Percentiles rank a stretch among this genome's conserved stretches.
phyloP scores from a whole-genome alignment of 179 eudicot genomes.

The Dionaea muscipula region DNA sequence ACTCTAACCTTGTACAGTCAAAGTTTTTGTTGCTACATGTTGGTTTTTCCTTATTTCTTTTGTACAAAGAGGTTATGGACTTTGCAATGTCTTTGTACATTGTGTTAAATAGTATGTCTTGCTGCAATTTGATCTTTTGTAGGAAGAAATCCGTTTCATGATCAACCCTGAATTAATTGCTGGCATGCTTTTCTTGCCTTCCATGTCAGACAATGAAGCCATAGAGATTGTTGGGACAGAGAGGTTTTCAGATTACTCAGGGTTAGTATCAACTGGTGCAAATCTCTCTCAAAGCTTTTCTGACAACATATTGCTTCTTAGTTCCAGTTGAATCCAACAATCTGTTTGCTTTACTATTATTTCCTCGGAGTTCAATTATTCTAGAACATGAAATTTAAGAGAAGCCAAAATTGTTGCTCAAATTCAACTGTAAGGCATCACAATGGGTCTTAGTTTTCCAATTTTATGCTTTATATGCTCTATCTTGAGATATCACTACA shows the following conservation, averaged over 20 bases:
- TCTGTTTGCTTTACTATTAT: too few species aligned
- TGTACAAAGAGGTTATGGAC: not conserved
- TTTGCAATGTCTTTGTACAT: not conserved
- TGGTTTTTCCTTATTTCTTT: not conserved
- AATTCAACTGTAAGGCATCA: too few species aligned
- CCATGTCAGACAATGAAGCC: conserved; percentile 95
- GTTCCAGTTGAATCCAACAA: too few species aligned
- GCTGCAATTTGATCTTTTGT: conserved; percentile 9
- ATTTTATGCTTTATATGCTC: too few species aligned
- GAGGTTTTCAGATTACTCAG: conserved; percentile 74
- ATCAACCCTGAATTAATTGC: conserved; percentile 87
- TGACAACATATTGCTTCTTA: not conserved
- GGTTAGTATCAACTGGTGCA: conserved; percentile 35
- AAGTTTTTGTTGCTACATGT: not conserved
- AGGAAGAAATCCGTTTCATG: conserved; percentile 98
- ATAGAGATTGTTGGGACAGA: conserved; percentile 84
- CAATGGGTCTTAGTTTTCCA: too few species aligned
- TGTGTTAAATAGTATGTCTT: not conserved
- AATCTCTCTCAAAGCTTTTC: not conserved
- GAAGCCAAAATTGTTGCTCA: not conserved
- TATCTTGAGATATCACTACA: too few species aligned
- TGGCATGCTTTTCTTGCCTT: conserved; percentile 89
- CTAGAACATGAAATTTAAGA: not conserved
- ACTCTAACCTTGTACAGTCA: too few species aligned
- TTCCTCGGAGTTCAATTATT: not conserved